Base-by-base conservation (phyloP, 2,329 filamentous ascomycete species). In the Domatiomyces catenatus region DNA sequence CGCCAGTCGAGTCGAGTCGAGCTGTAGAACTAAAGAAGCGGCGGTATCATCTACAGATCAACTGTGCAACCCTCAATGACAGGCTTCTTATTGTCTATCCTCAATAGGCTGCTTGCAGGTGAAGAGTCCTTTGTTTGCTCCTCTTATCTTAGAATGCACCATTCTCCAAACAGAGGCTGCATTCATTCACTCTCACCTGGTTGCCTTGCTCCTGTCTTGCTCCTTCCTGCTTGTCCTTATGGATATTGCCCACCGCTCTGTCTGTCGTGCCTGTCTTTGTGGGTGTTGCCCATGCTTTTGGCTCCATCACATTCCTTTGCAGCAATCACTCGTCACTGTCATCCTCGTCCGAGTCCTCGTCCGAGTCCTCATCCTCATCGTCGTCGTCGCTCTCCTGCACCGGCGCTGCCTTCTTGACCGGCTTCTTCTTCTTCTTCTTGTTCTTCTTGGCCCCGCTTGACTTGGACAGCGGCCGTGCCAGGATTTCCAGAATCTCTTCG, bases 381-480 rank as follows among this genome's bases (percentile, higher is more conserved):
- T 64, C 67, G 51, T 71, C 66, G 43, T 59, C 65, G 43, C 58
- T 59, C 48, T 58, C 62, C 17, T 62, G 64, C 46, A 61, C 65
- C 3, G 63, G 60, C 15, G 64, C 59, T 66, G 74, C 74, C 61
- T 68, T 70, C 48, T 67, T 61, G 48, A 63, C 58, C 75, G 84
- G 80, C 77, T 85, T 88, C 79, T 89, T 93, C 76, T 88, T 90
- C 75, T 85, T 92, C 75, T 87, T 87, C 66, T 87, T 89, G 67
- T 89, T 88, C 72, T 86, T 85, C 71, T 86, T 86, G 58, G 82
- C 75, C 48, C 71, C 71, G 44, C 73, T 71, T 19, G 74, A 71
- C 64, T 76, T 79, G 54, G 74, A 71, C 61, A 94, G 71, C 28
- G 90, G 90, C 69, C 86, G 85, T 71, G 92, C 88, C 48, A 98